phyloP scores from a whole-genome alignment of 108 stramenopile species.

The Cyclotella sp. region DNA sequence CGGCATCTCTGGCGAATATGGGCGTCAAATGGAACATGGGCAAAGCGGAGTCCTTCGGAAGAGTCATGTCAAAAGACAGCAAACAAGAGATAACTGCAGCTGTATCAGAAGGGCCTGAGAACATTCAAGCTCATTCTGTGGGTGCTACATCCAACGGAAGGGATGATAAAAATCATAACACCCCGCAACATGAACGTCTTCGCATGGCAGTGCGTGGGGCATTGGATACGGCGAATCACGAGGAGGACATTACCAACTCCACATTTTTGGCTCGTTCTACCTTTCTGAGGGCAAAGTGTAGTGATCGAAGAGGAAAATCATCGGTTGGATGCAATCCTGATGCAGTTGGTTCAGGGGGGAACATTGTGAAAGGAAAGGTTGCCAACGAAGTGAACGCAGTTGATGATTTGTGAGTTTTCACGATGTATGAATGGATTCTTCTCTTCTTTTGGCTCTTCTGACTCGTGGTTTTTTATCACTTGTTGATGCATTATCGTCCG shows the following conservation, averaged over 20 bases:
- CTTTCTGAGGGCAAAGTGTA: conserved; percentile 6
- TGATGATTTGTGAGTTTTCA: conserved; percentile 48
- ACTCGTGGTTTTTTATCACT: not conserved
- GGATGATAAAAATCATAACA: not conserved
- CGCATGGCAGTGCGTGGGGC: conserved; percentile 82
- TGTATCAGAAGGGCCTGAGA: not conserved
- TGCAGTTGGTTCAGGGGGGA: conserved; percentile 3
- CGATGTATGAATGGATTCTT: not conserved
- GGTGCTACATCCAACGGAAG: not conserved
- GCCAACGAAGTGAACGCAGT: conserved; percentile 35
- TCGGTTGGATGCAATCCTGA: conserved; percentile 10
- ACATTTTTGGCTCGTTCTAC: conserved; percentile 65
- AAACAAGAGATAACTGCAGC: conserved; percentile 4
- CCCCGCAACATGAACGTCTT: conserved; percentile 67
- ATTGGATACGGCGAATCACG: conserved; percentile 62
- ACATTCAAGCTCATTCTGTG: not conserved
- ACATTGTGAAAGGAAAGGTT: not conserved
- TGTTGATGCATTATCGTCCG: not conserved
- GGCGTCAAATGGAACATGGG: conserved; percentile 55
- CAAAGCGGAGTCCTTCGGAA: conserved; percentile 19
- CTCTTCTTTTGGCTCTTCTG: not conserved
- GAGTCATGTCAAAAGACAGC: not conserved
- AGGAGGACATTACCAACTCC: conserved; percentile 86
- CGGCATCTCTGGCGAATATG: conserved; percentile 41
- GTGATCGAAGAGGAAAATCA: not conserved